Conservation (phyloP, 176 grass and related monocot genomes). For the Carex kokanica region DNA sequence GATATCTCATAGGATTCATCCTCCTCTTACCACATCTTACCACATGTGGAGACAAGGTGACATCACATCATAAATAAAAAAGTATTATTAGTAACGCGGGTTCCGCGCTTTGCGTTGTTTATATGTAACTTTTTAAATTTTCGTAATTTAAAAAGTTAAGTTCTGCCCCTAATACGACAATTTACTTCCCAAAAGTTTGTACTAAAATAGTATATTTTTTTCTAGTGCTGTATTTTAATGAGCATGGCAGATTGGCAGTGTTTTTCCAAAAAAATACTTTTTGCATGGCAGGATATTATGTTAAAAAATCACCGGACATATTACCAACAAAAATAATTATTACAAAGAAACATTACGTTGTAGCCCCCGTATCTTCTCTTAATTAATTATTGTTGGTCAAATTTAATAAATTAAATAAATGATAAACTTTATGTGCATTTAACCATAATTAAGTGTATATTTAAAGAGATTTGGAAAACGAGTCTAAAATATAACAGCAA, state of each 20-base stretch:
- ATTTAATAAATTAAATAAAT: too few species aligned
- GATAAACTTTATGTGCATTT: too few species aligned
- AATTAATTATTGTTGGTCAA: too few species aligned
- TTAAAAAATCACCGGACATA: background rate
- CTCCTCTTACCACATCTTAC: too few species aligned
- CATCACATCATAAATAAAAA: constrained; percentile 20
- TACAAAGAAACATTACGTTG: too few species aligned
- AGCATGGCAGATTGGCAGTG: background rate
- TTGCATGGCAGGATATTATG: background rate
- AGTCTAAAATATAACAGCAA: too few species aligned
- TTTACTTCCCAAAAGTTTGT: background rate
- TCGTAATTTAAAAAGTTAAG: background rate
- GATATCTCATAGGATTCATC: too few species aligned
- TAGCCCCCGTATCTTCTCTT: too few species aligned
- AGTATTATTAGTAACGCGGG: background rate
- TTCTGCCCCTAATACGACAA: background rate
- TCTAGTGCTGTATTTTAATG: background rate
- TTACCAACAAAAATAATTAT: background rate
- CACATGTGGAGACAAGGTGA: constrained; percentile 20
- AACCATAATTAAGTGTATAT: too few species aligned
- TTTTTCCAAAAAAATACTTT: background rate
- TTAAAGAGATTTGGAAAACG: too few species aligned
- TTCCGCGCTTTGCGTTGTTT: background rate
- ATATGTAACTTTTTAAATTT: background rate
- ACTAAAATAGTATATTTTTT: background rate